These are phyloP conservation scores for Alternaria tenuissima DNA, from an alignment of 2,329 filamentous ascomycete species.

Conservation along the genomic window DNA sequence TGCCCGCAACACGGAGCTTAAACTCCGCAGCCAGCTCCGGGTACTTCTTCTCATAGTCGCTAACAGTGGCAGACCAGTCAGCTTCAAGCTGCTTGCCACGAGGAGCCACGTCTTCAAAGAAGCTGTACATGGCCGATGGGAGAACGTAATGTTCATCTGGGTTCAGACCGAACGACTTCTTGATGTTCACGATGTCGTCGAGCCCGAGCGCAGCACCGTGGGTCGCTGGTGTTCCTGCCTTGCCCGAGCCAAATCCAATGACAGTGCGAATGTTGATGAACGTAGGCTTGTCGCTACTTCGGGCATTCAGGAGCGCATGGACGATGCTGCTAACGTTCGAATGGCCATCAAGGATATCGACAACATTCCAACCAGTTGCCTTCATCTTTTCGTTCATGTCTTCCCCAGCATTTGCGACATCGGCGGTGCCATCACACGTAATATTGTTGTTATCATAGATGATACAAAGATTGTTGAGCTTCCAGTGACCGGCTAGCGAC, in stretches of 20 bases:
- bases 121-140: conserved; percentile 56
- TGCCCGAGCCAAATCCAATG: conserved; percentile 62
- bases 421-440: conserved; percentile 64
- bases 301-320: conserved; percentile 56
- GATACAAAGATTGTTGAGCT: conserved; percentile 64
- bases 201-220: conserved; percentile 66
- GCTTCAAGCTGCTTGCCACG: conserved; percentile 58
- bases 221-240: conserved; percentile 61
- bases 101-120: conserved; percentile 56
- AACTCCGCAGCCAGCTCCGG: conserved; percentile 61
- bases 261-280: conserved; percentile 67
- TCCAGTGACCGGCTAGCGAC: conserved; percentile 50
- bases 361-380: conserved; percentile 64
- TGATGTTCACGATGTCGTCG: conserved; percentile 64
- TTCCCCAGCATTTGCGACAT: conserved; percentile 60
- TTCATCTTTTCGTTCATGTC: conserved; percentile 67
- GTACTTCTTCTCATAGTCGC: conserved; percentile 54
- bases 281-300: conserved; percentile 58
- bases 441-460: conserved; percentile 69
- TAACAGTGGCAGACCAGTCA: conserved; percentile 59
- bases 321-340: conserved; percentile 61
- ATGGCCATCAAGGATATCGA: conserved; percentile 63
- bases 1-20: conserved; percentile 57
- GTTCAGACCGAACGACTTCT: conserved; percentile 59
- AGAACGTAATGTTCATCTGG: conserved; percentile 57